A percentile compares a stretch with the other conserved stretches of the same genome.
Conservation (phyloP, 1,284 basidiomycete genomes). For the Rhodotorula mucilaginosa region DNA sequence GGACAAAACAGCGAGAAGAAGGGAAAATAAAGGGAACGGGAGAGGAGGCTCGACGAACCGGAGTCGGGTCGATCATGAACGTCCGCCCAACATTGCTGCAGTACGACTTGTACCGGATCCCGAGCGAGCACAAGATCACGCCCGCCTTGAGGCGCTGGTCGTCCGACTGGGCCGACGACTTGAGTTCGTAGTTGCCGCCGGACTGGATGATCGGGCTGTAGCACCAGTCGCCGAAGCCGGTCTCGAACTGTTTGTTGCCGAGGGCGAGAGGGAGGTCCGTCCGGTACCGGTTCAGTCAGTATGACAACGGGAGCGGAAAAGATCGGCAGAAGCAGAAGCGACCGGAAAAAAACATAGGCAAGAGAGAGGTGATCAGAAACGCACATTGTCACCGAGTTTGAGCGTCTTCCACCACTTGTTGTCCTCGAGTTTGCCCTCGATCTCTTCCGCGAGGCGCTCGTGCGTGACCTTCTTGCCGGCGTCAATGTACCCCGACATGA, state of each 20-base stretch:
- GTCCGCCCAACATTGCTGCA: conserved; percentile 88
- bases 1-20: background rate
- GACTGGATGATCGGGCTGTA: conserved; percentile 96
- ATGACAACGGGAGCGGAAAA: no score
- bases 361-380: conserved; percentile 1
- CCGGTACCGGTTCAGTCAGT: background rate
- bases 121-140: conserved; percentile 82
- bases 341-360: no score
- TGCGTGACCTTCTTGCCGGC: conserved; percentile 86
- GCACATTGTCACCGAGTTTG: conserved; percentile 54
- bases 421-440: conserved; percentile 81
- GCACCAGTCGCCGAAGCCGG: conserved; percentile 82
- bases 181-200: conserved; percentile 83
- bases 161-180: conserved; percentile 80
- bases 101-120: conserved; percentile 89
- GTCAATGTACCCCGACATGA: conserved; percentile 87
- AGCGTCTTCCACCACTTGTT: conserved; percentile 61
- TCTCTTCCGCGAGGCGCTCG: conserved; percentile 74
- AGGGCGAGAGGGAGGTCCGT: background rate
- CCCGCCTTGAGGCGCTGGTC: conserved; percentile 81
- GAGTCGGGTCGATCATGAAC: conserved; percentile 89
- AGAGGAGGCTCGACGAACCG: conserved; percentile 56
- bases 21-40: no score
- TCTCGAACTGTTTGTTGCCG: conserved; percentile 66
- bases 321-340: conserved; percentile 2